Evolutionary conservation across 768 basidiomycete genomes (phyloP).

Genomic region (Pulveroboletus sp.): DNA sequence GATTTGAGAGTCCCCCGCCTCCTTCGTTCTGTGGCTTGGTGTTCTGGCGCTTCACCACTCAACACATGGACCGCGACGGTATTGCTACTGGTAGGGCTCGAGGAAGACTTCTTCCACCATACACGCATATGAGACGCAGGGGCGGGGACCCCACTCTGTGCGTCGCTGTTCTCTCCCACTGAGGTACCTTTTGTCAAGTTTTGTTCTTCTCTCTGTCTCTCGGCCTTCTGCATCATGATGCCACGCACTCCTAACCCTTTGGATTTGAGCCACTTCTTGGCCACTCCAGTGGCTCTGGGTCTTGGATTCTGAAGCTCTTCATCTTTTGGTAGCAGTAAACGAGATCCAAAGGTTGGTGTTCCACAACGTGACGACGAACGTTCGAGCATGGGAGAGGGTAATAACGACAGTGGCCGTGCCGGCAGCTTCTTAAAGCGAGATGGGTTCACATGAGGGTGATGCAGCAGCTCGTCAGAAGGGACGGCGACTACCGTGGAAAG

Average conservation of each 20-base stretch:
- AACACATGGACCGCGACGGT: constrained; percentile 9
- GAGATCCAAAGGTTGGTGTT: constrained; percentile 60
- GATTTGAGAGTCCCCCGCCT: constrained; percentile 8
- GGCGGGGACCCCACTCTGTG: not conserved
- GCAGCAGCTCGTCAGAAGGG: constrained; percentile 4
- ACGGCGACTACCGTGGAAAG: constrained; percentile 13
- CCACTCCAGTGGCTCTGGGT: constrained; percentile 10
- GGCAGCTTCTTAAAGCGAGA: constrained; percentile 8
- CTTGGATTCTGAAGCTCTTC: constrained; percentile 21
- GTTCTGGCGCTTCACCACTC: constrained; percentile 1
- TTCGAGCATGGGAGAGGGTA: constrained; percentile 32
- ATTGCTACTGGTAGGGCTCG: constrained; percentile 10
- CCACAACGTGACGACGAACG: constrained; percentile 50
- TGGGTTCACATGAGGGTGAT: not conserved
- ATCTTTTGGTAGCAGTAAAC: constrained; percentile 26
- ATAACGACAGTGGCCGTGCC: constrained; percentile 6
- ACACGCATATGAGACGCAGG: constrained; percentile 23
- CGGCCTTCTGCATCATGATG: constrained; percentile 19
- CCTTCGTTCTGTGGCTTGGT: constrained; percentile 1
- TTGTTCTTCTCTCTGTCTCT: constrained; percentile 20
- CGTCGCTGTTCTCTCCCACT: constrained; percentile 1
- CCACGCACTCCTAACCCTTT: constrained; percentile 26
- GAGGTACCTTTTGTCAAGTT: not conserved
- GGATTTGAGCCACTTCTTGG: constrained; percentile 28
- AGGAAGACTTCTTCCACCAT: constrained; percentile 28